phyloP scores from a whole-genome alignment of 2,329 filamentous ascomycete species.

The Phaeosphaeriaceae sp. region DNA sequence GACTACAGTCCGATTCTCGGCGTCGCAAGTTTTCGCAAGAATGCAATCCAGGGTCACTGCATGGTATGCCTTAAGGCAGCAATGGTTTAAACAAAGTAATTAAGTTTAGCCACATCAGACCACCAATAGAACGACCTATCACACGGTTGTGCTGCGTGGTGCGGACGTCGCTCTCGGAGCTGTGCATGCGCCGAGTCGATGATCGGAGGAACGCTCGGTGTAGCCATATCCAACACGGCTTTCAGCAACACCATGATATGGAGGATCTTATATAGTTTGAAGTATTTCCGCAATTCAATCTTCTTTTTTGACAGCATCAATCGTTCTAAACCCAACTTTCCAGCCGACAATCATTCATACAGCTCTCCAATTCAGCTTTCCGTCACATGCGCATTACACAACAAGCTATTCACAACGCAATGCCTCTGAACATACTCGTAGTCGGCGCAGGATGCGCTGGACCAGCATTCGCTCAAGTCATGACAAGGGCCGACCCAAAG shows the following conservation, averaged over 20 bases:
- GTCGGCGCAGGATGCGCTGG: slow-evolving; percentile 37
- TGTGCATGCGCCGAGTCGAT: neutral
- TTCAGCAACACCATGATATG: neutral
- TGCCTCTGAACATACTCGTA: slow-evolving; percentile 35
- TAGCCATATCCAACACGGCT: neutral
- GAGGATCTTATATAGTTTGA: neutral
- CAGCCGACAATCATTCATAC: neutral
- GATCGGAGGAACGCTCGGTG: neutral
- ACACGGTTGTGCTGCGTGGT: neutral
- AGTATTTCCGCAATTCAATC: neutral
- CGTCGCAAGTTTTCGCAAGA: neutral
- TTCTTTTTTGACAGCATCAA: neutral
- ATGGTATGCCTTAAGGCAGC: neutral
- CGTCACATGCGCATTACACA: neutral
- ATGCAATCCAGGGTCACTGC: neutral
- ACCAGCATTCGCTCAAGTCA: slow-evolving; percentile 58
- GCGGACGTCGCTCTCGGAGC: neutral
- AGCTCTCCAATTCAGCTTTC: neutral
- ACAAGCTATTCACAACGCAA: slow-evolving; percentile 8
- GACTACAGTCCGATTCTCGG: neutral
- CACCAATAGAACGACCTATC: neutral
- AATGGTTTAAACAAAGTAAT: neutral
- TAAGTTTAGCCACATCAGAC: neutral
- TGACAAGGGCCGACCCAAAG: slow-evolving; percentile 51
- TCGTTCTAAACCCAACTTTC: neutral